These are phyloP conservation scores for Chenopodium album DNA, from an alignment of 148 eudicot species.

Conservation along the genomic window DNA sequence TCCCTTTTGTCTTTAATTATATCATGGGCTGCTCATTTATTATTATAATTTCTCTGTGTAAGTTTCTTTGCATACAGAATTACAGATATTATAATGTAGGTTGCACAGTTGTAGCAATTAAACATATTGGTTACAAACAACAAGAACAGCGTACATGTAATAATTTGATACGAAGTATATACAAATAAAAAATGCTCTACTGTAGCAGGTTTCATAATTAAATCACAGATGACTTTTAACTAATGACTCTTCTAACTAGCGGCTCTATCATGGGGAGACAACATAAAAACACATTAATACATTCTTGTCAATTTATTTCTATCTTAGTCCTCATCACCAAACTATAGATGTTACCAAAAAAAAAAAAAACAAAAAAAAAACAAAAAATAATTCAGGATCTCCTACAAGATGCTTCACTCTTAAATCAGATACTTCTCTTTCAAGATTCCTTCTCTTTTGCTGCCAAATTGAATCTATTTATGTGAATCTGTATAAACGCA, in stretches of 20 bases:
- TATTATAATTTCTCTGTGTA: too few species aligned
- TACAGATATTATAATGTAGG: too few species aligned
- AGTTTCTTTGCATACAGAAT: background rate
- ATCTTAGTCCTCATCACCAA: background rate
- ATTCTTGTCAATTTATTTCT: background rate
- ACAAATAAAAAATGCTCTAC: background rate
- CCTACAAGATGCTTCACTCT: background rate
- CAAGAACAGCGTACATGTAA: background rate
- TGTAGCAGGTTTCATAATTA: background rate
- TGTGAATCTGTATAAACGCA: background rate
- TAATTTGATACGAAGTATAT: too few species aligned
- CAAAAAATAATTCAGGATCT: too few species aligned
- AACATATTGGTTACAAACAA: too few species aligned
- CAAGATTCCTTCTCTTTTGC: background rate
- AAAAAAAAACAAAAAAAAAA: too few species aligned
- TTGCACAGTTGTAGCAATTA: background rate
- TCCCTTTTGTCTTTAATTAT: too few species aligned
- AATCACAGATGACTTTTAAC: background rate
- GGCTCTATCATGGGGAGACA: background rate
- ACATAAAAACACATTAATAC: background rate
- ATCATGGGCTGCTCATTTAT: too few species aligned
- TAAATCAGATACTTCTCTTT: background rate
- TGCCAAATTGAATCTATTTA: background rate
- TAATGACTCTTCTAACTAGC: background rate
- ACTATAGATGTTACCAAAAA: background rate